Evolutionary conservation across 805 yeast genomes (phyloP).

Genomic region (Candida piceae): DNA sequence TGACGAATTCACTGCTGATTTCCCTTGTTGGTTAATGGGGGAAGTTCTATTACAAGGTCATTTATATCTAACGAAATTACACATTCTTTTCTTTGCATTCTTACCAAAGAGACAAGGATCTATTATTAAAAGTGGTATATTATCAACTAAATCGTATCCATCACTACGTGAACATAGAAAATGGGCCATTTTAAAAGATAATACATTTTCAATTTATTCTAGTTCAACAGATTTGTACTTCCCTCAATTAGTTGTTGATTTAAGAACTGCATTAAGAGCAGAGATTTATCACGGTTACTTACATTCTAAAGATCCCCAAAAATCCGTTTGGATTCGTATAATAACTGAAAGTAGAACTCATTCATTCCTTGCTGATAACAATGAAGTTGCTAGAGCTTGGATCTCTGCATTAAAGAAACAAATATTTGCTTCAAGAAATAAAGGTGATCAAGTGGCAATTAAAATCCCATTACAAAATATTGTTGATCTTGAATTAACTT

Average conservation of each 20-base stretch:
- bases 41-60: conserved; percentile 88
- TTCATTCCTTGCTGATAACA: conserved; percentile 68
- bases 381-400: conserved; percentile 77
- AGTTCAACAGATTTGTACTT: conserved; percentile 79
- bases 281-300: conserved; percentile 39
- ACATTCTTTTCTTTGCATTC: conserved; percentile 71
- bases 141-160: conserved; percentile 38
- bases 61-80: conserved; percentile 60
- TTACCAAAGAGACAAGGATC: conserved; percentile 53
- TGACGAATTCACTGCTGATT: conserved; percentile 57
- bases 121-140: conserved; percentile 43
- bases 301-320: conserved; percentile 18
- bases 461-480: conserved; percentile 72
- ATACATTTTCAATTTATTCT: conserved; percentile 61
- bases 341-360: conserved; percentile 53
- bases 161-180: conserved; percentile 43
- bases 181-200: conserved; percentile 77
- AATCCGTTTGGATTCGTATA: conserved; percentile 49
- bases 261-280: conserved; percentile 56
- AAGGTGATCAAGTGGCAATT: conserved; percentile 66
- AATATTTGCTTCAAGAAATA: conserved; percentile 68
- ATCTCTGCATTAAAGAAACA: conserved; percentile 66
- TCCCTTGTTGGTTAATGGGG: conserved; percentile 72
- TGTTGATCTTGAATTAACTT: conserved; percentile 51
- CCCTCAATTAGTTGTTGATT: conserved; percentile 71